Conservation (phyloP, 2,329 filamentous ascomycete species). For the Stylonectria norvegica region DNA sequence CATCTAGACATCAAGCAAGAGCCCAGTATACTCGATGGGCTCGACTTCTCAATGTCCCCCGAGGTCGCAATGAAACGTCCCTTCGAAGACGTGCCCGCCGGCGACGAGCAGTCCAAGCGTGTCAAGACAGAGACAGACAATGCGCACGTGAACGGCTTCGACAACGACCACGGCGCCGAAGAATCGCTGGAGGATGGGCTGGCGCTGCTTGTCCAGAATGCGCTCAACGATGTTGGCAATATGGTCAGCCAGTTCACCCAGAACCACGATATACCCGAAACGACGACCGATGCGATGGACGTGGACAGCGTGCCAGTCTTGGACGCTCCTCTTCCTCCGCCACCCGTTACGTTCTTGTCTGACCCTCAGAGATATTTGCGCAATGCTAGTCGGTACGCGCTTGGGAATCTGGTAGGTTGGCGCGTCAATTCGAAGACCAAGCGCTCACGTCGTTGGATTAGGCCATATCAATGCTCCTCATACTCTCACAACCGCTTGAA, state of each 20-base stretch:
- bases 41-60: conserved; percentile 35
- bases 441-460: conserved; percentile 21
- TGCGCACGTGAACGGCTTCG: conserved; percentile 19
- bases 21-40: conserved; percentile 32
- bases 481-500: conserved; percentile 37
- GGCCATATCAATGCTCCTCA: conserved; percentile 38
- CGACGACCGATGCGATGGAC: conserved; percentile 33
- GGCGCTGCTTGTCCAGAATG: conserved; percentile 39
- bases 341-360: conserved; percentile 31
- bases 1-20: conserved; percentile 39
- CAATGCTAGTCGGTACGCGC: conserved; percentile 36
- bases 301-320: conserved; percentile 29
- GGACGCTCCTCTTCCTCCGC: conserved; percentile 24
- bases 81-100: conserved; percentile 30
- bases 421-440: conserved; percentile 8
- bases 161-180: conserved; percentile 20
- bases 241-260: conserved; percentile 34
- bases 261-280: conserved; percentile 20
- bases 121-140: conserved; percentile 30
- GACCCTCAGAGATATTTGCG: conserved; percentile 39
- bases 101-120: conserved; percentile 33
- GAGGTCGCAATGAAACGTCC: conserved; percentile 37
- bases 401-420: conserved; percentile 40
- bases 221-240: conserved; percentile 38
- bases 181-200: conserved; percentile 35